Percentiles rank a stretch among this genome's conserved stretches.
Evolutionary conservation across 176 grass and related monocot species (phyloP).

Genomic region (Phoenix roebelenii): DNA sequence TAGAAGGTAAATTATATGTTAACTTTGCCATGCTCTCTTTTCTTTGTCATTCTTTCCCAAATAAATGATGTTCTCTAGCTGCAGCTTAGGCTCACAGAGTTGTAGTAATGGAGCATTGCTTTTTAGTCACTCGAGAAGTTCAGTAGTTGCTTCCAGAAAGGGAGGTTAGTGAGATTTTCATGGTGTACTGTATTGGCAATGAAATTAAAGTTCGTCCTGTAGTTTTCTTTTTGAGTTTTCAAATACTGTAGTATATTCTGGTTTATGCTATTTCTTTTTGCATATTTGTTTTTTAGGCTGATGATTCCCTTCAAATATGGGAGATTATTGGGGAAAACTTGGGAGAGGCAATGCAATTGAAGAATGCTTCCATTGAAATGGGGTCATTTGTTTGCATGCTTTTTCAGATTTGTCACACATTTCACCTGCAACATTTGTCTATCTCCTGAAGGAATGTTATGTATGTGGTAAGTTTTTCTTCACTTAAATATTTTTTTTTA

Average conservation of each 20-base stretch:
- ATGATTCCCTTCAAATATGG: slow-evolving; percentile 8
- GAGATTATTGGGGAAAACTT: slow-evolving; percentile 8
- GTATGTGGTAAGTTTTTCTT: slow-evolving; percentile 43
- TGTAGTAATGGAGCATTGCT: too few relatives aligned
- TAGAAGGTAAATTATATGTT: too few relatives aligned
- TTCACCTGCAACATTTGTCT: slow-evolving; percentile 62
- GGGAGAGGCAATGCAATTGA: slow-evolving; percentile 7
- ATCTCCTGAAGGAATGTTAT: slow-evolving; percentile 80
- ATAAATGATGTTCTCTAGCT: too few relatives aligned
- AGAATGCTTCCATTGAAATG: slow-evolving; percentile 16
- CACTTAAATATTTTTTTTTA: slow-evolving; percentile 1
- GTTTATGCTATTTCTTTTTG: not conserved
- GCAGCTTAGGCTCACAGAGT: too few relatives aligned
- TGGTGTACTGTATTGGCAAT: too few relatives aligned
- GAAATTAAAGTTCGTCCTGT: too few relatives aligned
- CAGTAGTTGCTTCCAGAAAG: too few relatives aligned
- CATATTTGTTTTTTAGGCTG: not conserved
- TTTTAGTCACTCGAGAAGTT: too few relatives aligned
- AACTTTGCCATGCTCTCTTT: too few relatives aligned
- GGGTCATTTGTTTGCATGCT: slow-evolving; percentile 57
- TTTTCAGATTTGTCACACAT: slow-evolving; percentile 81
- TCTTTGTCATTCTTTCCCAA: too few relatives aligned
- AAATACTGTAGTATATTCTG: not conserved
- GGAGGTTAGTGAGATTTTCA: too few relatives aligned
- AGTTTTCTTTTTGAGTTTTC: too few relatives aligned